A percentile compares a stretch with the other conserved stretches of the same genome.
These are phyloP conservation scores for Thalia dealbata DNA, from an alignment of 176 grass and related monocot species.

Conservation along the genomic window DNA sequence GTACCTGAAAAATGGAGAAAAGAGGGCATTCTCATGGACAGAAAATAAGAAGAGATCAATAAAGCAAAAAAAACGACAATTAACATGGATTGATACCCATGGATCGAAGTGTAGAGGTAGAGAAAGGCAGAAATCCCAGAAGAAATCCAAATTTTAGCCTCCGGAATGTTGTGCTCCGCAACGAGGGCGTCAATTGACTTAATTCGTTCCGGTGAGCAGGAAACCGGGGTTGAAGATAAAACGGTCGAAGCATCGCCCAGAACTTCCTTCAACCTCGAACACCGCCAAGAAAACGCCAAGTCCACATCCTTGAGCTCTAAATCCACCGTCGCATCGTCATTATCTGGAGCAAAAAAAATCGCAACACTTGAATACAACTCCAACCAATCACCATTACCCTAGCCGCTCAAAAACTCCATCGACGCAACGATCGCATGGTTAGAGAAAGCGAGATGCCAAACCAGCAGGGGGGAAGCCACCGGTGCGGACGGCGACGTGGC, in stretches of 20 bases:
- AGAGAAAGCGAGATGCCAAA: background rate
- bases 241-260: conserved; percentile 9
- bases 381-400: background rate
- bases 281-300: conserved; percentile 58
- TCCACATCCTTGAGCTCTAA: conserved; percentile 49
- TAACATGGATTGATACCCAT: conserved; percentile 33
- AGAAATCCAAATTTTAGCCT: conserved; percentile 57
- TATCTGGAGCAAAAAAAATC: conserved; percentile 10
- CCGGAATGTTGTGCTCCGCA: conserved; percentile 37
- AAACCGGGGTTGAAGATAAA: conserved; percentile 6
- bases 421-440: background rate
- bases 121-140: conserved; percentile 59
- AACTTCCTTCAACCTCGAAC: conserved; percentile 29
- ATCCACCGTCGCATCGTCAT: conserved; percentile 28
- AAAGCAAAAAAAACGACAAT: background rate
- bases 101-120: conserved; percentile 67
- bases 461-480: background rate
- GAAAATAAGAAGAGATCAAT: background rate
- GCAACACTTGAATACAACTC: background rate
- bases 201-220: conserved; percentile 28
- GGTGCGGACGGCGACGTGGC: conserved; percentile 27
- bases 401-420: background rate
- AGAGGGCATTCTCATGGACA: background rate
- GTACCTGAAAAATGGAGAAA: conserved; percentile 31
- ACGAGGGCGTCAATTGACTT: conserved; percentile 31